A percentile compares a stretch with the other conserved stretches of the same genome.
Evolutionary conservation across 345 rosid species (phyloP).

Genomic region (Draba incana): DNA sequence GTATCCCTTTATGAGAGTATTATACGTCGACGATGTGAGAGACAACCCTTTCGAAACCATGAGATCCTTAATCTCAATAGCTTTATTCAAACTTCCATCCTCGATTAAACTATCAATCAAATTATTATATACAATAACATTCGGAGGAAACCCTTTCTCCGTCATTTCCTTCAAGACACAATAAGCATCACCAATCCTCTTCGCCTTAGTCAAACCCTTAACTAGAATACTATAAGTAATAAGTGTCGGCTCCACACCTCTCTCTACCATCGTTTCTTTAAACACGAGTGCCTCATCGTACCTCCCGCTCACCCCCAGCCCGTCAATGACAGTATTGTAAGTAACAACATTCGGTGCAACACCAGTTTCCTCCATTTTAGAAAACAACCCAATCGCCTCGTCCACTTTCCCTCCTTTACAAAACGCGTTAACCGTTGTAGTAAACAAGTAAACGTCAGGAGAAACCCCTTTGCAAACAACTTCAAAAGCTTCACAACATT

Average conservation of each 20-base stretch:
- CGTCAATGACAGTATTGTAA: conserved; percentile 71
- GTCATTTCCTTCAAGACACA: conserved; percentile 61
- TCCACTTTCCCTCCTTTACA: conserved; percentile 63
- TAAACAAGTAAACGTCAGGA: conserved; percentile 73
- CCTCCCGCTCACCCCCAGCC: conserved; percentile 66
- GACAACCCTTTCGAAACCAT: conserved; percentile 66
- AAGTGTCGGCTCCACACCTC: conserved; percentile 57
- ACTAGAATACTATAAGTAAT: conserved; percentile 67
- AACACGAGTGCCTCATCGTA: conserved; percentile 58
- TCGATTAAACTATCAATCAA: conserved; percentile 66
- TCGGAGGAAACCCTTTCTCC: conserved; percentile 56
- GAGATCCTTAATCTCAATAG: conserved; percentile 59
- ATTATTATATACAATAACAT: conserved; percentile 70
- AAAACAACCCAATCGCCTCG: conserved; percentile 55
- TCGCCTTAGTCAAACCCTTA: conserved; percentile 64
- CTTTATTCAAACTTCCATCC: conserved; percentile 54
- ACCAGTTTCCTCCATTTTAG: conserved; percentile 59
- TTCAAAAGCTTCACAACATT: conserved; percentile 56
- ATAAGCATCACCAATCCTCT: conserved; percentile 66
- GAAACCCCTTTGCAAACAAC: conserved; percentile 49
- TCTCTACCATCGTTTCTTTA: conserved; percentile 60
- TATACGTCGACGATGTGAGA: conserved; percentile 67
- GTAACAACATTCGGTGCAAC: conserved; percentile 66
- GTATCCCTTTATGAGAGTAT: conserved; percentile 68
- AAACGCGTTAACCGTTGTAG: conserved; percentile 61